Evolutionary conservation across 495 filamentous ascomycete species (phyloP), one percentile per base, ranked within the genome.

Genomic region (Lichenothelia convexa): DNA sequence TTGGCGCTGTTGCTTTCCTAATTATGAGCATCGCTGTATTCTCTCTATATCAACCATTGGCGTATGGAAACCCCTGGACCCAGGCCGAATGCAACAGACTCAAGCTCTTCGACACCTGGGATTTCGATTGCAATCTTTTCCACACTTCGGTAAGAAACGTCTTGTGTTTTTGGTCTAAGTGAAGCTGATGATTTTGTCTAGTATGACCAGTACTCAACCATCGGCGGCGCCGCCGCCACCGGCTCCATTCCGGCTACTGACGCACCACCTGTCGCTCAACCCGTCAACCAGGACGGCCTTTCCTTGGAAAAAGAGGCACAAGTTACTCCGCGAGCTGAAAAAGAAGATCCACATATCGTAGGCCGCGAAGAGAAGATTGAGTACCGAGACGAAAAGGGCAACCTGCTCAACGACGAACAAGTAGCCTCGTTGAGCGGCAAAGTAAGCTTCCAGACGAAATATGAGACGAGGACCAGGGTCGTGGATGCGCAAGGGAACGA

Each of bases 41-140:
- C 56, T 65, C 67, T 4, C 57, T 94, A 5, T 91, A 85, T 50
- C 69, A 86, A 11, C 89, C 89, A 2, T 64, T 97, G 8, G 71
- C 84, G 5, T 97, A 97, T 48, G 89, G 89, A 38, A 93, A 92
- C 49, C 62, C 76, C 30, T 97, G 89, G 89, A 97, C 89, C 3
- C 77, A 78, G 59, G 58, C 67, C 36, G 73, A 83, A 46, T 97
- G 89, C 65, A 73, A 71, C 26, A 70, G 68, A 36, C 78, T 92
- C 38, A 94, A 94, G 63, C 64, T 97, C 8, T 74, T 95, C 49
- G 62, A 68, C 36, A 71, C 71, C 9, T 97, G 89, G 89, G 89
- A 97, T 52, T 95, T 83, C 64, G 89, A 95, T 56, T 97, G 89
- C 66, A 87, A 86, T 51, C 83, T 65, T 42, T 97, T 97, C 64